Evolutionary conservation across 2,329 filamentous ascomycete species (phyloP).

Genomic region (Alternaria conjuncta): DNA sequence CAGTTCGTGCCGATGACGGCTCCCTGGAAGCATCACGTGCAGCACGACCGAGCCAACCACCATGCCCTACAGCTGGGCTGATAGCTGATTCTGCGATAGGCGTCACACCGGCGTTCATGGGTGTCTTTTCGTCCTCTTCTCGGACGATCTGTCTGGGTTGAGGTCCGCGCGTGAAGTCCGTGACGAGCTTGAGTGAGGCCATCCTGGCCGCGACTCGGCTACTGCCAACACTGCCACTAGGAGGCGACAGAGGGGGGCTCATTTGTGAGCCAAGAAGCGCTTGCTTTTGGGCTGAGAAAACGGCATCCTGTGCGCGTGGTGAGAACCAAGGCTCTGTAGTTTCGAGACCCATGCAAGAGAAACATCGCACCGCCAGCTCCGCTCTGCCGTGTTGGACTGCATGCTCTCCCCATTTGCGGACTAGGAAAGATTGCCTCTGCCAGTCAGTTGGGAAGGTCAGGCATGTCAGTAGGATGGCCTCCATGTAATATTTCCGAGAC

Average conservation of each 20-base stretch:
- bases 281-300: conserved; percentile 62
- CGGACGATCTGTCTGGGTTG: conserved; percentile 67
- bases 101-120: conserved; percentile 80
- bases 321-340: conserved; percentile 88
- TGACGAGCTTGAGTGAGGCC: conserved; percentile 88
- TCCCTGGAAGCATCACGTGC: conserved; percentile 47
- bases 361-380: conserved; percentile 89
- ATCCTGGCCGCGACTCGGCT: conserved; percentile 72
- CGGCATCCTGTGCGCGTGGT: conserved; percentile 72
- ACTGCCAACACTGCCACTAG: conserved; percentile 57
- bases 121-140: conserved; percentile 70
- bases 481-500: conserved; percentile 89
- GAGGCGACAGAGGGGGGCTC: conserved; percentile 77
- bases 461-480: conserved; percentile 87
- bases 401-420: conserved; percentile 94
- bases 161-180: conserved; percentile 70
- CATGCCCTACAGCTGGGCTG: conserved; percentile 66
- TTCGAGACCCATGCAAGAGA: conserved; percentile 87
- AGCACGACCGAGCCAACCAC: conserved; percentile 48
- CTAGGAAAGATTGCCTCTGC: conserved; percentile 85
- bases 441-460: conserved; percentile 84
- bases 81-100: conserved; percentile 75
- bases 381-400: conserved; percentile 86
- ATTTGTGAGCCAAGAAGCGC: conserved; percentile 61
- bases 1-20: conserved; percentile 56